Conservation (phyloP, 208 protist species). For the Leishmania turanica region DNA sequence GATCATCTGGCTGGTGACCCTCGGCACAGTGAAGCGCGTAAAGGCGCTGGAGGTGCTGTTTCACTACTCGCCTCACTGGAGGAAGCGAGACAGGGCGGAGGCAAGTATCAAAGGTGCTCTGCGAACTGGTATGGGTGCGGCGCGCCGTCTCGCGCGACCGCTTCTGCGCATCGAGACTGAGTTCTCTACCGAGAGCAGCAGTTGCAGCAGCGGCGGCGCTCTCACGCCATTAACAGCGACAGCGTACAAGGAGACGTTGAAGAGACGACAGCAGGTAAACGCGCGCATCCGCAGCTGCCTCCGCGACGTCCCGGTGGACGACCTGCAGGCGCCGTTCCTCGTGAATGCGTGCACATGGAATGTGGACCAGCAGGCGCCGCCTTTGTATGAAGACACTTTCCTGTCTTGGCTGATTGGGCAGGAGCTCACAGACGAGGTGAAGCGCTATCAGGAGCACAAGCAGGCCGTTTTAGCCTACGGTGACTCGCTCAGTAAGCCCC, state of each 20-base stretch:
- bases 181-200: slow-evolving; percentile 27
- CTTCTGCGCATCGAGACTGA: slow-evolving; percentile 57
- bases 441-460: slow-evolving; percentile 33
- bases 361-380: slow-evolving; percentile 65
- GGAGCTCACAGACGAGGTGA: slow-evolving; percentile 35
- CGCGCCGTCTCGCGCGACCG: slow-evolving; percentile 31
- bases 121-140: slow-evolving; percentile 30
- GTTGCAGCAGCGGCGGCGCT: slow-evolving; percentile 1
- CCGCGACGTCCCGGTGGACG: slow-evolving; percentile 11
- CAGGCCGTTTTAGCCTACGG: slow-evolving; percentile 21
- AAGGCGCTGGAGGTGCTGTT: slow-evolving; percentile 14
- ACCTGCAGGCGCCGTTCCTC: slow-evolving; percentile 36
- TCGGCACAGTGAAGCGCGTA: slow-evolving; percentile 34
- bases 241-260: slow-evolving; percentile 27
- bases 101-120: slow-evolving; percentile 27
- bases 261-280: slow-evolving; percentile 30
- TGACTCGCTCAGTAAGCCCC: not conserved
- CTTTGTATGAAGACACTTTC: slow-evolving; percentile 33
- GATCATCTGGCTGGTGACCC: slow-evolving; percentile 32
- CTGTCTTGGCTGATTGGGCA: slow-evolving; percentile 58
- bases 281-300: slow-evolving; percentile 45
- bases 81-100: slow-evolving; percentile 25
- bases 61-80: slow-evolving; percentile 29
- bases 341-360: slow-evolving; percentile 85
- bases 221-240: slow-evolving; percentile 32